Base-by-base conservation (phyloP, 495 filamentous ascomycete species). In the Xylaria scruposa region DNA sequence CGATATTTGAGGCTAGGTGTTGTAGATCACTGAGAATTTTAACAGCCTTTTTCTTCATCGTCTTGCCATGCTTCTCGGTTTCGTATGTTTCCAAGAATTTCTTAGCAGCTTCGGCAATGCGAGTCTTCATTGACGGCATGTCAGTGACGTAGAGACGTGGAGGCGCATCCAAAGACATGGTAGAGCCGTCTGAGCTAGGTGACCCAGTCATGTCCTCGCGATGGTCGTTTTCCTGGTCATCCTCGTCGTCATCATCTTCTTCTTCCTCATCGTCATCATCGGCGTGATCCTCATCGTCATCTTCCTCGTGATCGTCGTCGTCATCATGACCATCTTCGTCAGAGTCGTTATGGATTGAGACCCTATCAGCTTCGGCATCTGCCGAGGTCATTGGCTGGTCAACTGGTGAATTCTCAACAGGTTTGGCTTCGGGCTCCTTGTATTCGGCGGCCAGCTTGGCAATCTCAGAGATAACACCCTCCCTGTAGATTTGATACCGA, bases 401-500 rank as follows among this genome's bases (percentile, higher is more conserved):
- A 8, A 85, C 84, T 2, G 90, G 74, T 0, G 74, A 74, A 8
- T 77, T 76, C 17, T 78, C 78, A 13, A 59, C 54, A 0, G 67
- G 56, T 64, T 71, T 78, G 12, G 31, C 65, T 31, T 83, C 81
- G 6, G 76, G 51, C 46, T 82, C 78, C 33, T 78, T 78, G 53
- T 83, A 79, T 46, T 80, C 79, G 13, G 56, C 77, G 0, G 94
- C 88, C 33, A 98, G 83, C 78, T 96, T 97, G 51, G 87, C 80
- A 63, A 98, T 95, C 79, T 98, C 97, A 0, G 92, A 87, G 74
- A 99, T 95, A 24, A 99, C 96, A 49, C 97, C 97, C 81, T 99
- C 97, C 6, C 97, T 92, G 78, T 99, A 96, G 76, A 99, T 97
- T 74, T 98, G 97, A 76, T 97, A 94, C 49, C 93, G 92, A 78